Evolutionary conservation across 164 flowering plant species (phyloP).

Genomic region (Brasenia schreberi): DNA sequence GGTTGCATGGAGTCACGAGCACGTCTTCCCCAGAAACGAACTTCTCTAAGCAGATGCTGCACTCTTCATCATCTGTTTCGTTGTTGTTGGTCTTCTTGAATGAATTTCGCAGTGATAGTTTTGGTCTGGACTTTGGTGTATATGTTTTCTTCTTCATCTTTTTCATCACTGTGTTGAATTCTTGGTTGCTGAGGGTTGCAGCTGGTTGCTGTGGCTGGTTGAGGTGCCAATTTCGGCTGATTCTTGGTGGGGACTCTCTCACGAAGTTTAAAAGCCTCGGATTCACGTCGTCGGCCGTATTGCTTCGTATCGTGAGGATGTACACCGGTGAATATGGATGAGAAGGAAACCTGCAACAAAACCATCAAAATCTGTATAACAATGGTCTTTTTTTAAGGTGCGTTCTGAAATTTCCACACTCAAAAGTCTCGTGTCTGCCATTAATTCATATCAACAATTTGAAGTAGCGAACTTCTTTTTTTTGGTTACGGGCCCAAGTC

Average conservation of each 20-base stretch:
- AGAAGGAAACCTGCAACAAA: conserved; percentile 11
- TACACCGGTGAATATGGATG: conserved; percentile 8
- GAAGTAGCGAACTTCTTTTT: too few relatives aligned
- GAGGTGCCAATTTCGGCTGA: conserved; percentile 4
- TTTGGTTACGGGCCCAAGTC: too few relatives aligned
- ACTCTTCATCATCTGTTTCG: conserved; percentile 18
- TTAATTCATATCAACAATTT: too few relatives aligned
- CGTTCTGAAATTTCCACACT: neutral
- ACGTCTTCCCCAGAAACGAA: conserved; percentile 45
- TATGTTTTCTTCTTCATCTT: conserved; percentile 38
- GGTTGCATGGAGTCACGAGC: conserved; percentile 73
- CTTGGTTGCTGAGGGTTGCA: conserved; percentile 19
- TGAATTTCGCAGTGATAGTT: conserved; percentile 26
- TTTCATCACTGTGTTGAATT: conserved; percentile 23
- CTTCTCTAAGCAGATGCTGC: conserved; percentile 81
- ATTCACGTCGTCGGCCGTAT: conserved; percentile 2
- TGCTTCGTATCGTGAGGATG: conserved; percentile 6
- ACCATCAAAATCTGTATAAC: too few relatives aligned
- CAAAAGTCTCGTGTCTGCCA: neutral
- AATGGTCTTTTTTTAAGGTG: too few relatives aligned
- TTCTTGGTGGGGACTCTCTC: conserved; percentile 11
- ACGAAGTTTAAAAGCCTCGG: conserved; percentile 11
- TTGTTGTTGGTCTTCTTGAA: neutral
- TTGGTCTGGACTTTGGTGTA: conserved; percentile 15
- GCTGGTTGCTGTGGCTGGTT: conserved; percentile 5